Evolutionary conservation across 129 eudicot species (phyloP).

Genomic region (Solidago caesia): DNA sequence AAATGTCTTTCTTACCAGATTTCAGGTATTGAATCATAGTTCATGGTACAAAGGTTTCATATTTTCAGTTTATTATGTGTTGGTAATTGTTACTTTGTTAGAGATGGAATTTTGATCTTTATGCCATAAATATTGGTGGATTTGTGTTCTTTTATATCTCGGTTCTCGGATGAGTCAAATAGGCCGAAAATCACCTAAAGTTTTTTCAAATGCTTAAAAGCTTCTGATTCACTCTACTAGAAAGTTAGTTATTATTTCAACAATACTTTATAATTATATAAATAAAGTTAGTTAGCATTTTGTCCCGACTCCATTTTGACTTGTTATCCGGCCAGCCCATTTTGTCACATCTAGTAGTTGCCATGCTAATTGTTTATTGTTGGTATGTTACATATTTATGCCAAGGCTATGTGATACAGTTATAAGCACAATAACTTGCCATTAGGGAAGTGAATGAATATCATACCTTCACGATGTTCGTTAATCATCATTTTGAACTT

Average conservation of each 20-base stretch:
- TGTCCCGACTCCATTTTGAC: too few species aligned
- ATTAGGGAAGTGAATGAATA: too few species aligned
- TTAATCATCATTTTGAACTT: too few species aligned
- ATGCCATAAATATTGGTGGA: background rate
- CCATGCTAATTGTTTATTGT: too few species aligned
- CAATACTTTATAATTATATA: background rate
- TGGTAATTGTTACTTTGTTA: constrained; percentile 6
- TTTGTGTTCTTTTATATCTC: constrained; percentile 1
- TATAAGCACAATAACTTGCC: too few species aligned
- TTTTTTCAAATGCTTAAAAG: background rate
- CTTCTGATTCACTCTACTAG: background rate
- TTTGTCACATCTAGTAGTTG: too few species aligned
- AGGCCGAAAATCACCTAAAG: background rate
- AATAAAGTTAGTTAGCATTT: too few species aligned
- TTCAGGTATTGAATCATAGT: constrained; percentile 58
- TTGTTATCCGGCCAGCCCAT: too few species aligned
- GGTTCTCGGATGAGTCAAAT: background rate
- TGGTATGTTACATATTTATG: too few species aligned
- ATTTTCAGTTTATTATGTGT: background rate
- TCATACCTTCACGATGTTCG: too few species aligned
- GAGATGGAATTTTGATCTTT: background rate
- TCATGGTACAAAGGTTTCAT: constrained; percentile 1
- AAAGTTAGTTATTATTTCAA: background rate
- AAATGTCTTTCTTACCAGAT: constrained; percentile 69
- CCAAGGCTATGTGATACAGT: too few species aligned